These are phyloP conservation scores for Chenopodium formosanum DNA, from an alignment of 148 eudicot genomes.

Conservation along the genomic window DNA sequence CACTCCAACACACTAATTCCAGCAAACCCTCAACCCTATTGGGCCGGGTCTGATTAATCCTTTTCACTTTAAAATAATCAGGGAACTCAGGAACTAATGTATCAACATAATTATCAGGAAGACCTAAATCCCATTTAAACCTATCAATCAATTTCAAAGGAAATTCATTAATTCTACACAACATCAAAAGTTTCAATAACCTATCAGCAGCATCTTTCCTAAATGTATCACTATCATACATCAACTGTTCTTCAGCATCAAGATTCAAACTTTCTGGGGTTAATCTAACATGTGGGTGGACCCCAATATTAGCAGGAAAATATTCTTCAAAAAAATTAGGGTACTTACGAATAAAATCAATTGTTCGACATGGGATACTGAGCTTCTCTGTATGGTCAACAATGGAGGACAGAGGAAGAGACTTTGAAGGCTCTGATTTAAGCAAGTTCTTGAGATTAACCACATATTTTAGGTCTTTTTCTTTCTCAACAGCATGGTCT, in stretches of 20 bases:
- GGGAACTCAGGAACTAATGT: conserved; percentile 58
- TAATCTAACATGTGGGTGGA: conserved; percentile 64
- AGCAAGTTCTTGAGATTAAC: conserved; percentile 62
- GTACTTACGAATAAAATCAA: conserved; percentile 68
- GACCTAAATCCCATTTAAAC: conserved; percentile 46
- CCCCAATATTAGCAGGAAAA: conserved; percentile 43
- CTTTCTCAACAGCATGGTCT: conserved; percentile 83
- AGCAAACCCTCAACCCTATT: conserved; percentile 21
- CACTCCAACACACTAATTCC: conserved; percentile 45
- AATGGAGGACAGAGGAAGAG: conserved; percentile 61
- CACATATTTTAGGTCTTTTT: conserved; percentile 52
- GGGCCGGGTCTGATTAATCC: conserved; percentile 6
- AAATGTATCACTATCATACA: conserved; percentile 41
- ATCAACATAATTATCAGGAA: conserved; percentile 43
- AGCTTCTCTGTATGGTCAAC: conserved; percentile 40
- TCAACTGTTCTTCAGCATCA: conserved; percentile 55
- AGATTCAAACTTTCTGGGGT: conserved; percentile 45
- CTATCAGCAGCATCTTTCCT: conserved; percentile 52
- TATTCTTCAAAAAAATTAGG: conserved; percentile 63
- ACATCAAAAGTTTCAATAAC: conserved; percentile 72
- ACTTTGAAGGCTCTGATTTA: conserved; percentile 64
- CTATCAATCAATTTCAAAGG: conserved; percentile 42
- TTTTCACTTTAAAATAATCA: conserved; percentile 40
- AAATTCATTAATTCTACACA: conserved; percentile 40
- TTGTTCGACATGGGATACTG: conserved; percentile 46